These are phyloP conservation scores for Plenodomus biglobosus DNA, from an alignment of 2,329 filamentous ascomycete genomes.

Conservation along the genomic window DNA sequence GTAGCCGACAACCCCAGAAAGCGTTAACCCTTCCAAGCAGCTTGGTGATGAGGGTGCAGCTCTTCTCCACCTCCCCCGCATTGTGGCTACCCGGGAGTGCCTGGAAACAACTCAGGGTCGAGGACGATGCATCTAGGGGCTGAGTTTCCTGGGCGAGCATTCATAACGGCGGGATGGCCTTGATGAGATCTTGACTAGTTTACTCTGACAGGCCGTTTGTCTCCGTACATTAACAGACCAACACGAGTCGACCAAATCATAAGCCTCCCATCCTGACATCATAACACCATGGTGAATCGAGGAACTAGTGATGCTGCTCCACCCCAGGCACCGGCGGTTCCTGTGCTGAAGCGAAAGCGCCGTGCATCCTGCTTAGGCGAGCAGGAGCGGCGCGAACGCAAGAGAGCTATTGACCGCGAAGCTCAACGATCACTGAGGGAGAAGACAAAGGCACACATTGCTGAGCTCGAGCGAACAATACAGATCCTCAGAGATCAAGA, in stretches of 20 bases:
- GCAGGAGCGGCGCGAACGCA: slow-evolving; percentile 39
- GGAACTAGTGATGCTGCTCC: slow-evolving; percentile 27
- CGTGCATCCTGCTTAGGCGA: slow-evolving; percentile 39
- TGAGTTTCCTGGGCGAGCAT: slow-evolving; percentile 2
- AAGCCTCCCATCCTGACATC: slow-evolving; percentile 8
- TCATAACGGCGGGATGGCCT: neutral
- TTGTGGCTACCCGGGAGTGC: slow-evolving; percentile 13
- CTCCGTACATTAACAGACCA: neutral
- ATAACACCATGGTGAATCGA: slow-evolving; percentile 29
- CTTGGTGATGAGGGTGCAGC: slow-evolving; percentile 1
- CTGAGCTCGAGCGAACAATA: slow-evolving; percentile 41
- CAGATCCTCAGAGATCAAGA: slow-evolving; percentile 40
- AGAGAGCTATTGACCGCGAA: slow-evolving; percentile 42
- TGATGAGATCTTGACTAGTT: slow-evolving; percentile 8
- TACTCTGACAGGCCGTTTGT: neutral
- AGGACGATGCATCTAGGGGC: neutral
- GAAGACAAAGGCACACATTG: slow-evolving; percentile 44
- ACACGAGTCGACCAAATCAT: slow-evolving; percentile 12
- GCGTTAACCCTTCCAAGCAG: neutral
- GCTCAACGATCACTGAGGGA: slow-evolving; percentile 40
- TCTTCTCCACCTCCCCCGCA: slow-evolving; percentile 26
- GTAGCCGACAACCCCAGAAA: slow-evolving; percentile 12
- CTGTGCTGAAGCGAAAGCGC: slow-evolving; percentile 38
- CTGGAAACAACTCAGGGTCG: neutral
- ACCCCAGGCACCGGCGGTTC: slow-evolving; percentile 22